Base-by-base conservation (phyloP, 768 basidiomycete species). In the Hortiboletus flavorubellus region DNA sequence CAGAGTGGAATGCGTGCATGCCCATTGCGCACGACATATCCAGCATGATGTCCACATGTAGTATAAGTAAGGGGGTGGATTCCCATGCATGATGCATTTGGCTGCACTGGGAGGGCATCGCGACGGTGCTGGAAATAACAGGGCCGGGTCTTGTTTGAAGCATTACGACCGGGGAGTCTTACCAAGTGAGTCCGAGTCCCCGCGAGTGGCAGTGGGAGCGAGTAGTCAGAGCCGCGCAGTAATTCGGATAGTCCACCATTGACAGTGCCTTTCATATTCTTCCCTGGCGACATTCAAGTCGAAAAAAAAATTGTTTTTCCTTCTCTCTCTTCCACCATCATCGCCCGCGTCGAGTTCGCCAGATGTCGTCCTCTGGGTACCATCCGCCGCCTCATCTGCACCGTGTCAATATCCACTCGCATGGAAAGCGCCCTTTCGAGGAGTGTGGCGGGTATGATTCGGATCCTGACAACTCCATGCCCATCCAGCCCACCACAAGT, bases 381-480 rank as follows among this genome's bases (percentile, higher is more conserved):
- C 64, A 59, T 61, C 49, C 68, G 18, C 52, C 66, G 15, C 44
- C 65, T 1, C 65, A 60, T 40, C 60, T 64, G 34, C 66, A 62
- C 51, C 66, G 60, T 55, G 63, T 69, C 50, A 56, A 56, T 46
- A 51, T 61, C 14, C 66, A 65, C 39, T 55, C 68, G 35, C 62
- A 66, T 59, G 67, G 59, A 59, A 68, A 69, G 62, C 68, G 68
- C 61, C 66, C 66, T 51, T 69, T 69, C 49, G 68, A 70, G 18
- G 68, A 70, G 43, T 68, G 67, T 64, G 66, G 64, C 55, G 66
- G 67, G 53, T 70, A 72, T 43, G 70, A 66, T 55, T 71, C 71
- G 41, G 69, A 68, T 57, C 61, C 69, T 40, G 53, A 65, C 56
- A 23, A 56, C 48, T 38, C 70, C 61, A 64, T 70, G 66, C 59